A percentile compares a stretch with the other conserved stretches of the same genome.
Conservation (phyloP, 108 stramenopile species). For the Mediolabrus comicus region DNA sequence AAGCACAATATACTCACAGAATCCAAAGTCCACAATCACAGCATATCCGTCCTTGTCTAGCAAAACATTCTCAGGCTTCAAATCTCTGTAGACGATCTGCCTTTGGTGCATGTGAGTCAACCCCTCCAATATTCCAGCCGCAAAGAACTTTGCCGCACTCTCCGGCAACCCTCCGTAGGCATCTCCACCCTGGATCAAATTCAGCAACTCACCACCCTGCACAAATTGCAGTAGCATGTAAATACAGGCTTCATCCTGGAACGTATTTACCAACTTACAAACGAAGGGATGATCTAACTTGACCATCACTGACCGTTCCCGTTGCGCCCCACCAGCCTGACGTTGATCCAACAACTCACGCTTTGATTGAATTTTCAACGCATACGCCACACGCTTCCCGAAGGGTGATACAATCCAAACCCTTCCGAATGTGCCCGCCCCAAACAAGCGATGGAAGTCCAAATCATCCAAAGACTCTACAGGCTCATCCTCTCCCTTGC, state of each 20-base stretch:
- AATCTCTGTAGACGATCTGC: conserved; percentile 91
- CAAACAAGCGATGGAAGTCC: conserved; percentile 73
- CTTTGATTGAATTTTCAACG: conserved; percentile 94
- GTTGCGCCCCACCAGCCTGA: conserved; percentile 90
- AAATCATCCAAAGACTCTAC: conserved; percentile 56
- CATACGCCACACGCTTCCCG: conserved; percentile 66
- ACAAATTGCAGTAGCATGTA: conserved; percentile 51
- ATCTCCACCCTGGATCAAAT: conserved; percentile 83
- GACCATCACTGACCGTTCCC: conserved; percentile 94
- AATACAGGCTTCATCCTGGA: conserved; percentile 82
- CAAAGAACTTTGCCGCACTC: conserved; percentile 67
- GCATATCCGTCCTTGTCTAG: conserved; percentile 88
- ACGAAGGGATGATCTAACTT: conserved; percentile 93
- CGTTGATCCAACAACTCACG: conserved; percentile 71
- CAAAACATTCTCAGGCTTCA: conserved; percentile 95
- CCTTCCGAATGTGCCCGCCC: conserved; percentile 93
- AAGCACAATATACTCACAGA: conserved; percentile 55
- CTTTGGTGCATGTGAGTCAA: conserved; percentile 68
- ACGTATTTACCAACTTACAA: conserved; percentile 77
- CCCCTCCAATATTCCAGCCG: conserved; percentile 66
- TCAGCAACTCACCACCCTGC: conserved; percentile 67
- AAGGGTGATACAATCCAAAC: conserved; percentile 83
- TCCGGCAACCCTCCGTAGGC: conserved; percentile 67
- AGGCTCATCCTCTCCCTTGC: conserved; percentile 17
- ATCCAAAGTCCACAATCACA: conserved; percentile 90